Evolutionary conservation across 2,329 filamentous ascomycete genomes (phyloP).

Genomic region (Chaetomiaceae sp.): DNA sequence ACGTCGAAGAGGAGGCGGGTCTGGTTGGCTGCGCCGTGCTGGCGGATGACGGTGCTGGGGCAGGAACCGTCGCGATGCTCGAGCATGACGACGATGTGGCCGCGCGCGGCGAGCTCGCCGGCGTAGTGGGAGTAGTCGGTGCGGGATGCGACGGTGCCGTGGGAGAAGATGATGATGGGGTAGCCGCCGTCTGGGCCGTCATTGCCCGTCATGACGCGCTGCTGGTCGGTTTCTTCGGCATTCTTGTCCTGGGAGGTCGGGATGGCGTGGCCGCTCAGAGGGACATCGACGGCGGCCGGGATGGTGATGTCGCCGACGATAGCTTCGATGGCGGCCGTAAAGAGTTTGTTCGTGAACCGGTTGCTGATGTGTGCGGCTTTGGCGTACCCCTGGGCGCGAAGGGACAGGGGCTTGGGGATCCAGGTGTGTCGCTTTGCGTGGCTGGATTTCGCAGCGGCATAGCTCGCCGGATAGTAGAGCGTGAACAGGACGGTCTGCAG

Average conservation of each 20-base stretch:
- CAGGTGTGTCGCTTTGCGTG: constrained; percentile 37
- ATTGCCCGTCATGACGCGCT: constrained; percentile 22
- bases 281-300: constrained; percentile 44
- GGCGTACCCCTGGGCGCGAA: constrained; percentile 45
- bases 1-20: constrained; percentile 35
- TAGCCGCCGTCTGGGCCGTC: constrained; percentile 23
- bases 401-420: constrained; percentile 41
- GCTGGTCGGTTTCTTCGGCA: constrained; percentile 21
- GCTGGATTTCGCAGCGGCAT: constrained; percentile 17
- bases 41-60: constrained; percentile 40
- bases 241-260: constrained; percentile 24
- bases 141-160: constrained; percentile 47
- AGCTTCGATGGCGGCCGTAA: constrained; percentile 40
- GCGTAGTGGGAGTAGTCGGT: constrained; percentile 51
- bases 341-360: constrained; percentile 39
- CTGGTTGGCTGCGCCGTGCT: constrained; percentile 29
- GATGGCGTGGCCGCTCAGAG: constrained; percentile 31
- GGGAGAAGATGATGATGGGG: constrained; percentile 48
- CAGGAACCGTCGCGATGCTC: constrained; percentile 51
- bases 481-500: constrained; percentile 47
- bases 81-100: constrained; percentile 45
- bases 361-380: constrained; percentile 42
- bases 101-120: constrained; percentile 47
- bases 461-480: constrained; percentile 43
- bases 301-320: constrained; percentile 43